Base-by-base conservation (phyloP, 1,139 yeast species). In the Geotrichum bryndzae region DNA sequence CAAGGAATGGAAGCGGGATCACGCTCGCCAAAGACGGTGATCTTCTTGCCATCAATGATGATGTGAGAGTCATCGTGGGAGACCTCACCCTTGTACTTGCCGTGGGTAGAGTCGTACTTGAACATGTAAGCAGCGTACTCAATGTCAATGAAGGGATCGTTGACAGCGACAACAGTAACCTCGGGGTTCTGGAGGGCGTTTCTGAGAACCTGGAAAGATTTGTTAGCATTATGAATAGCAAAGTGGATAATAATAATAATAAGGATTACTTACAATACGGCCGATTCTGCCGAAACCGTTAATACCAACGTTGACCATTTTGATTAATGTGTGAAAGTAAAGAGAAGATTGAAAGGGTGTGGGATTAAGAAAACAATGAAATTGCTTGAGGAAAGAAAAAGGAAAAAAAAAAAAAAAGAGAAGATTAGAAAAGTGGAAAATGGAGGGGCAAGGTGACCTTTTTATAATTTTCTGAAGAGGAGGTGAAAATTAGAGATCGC, bases 221-320 rank as follows among this genome's bases (percentile, higher is more conserved):
- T 11, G 56, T 33, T 41, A 57, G 51, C n/a, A 15, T 8, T 11
- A 10, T 1, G 41, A 33, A 33, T 38, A 51, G 18, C 23, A 22
- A 7, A 35, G 18, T 7, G 18, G 23, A 56, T 2, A 50, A 2
- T 2, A 33, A 2, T 2, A 33, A 2, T 2, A 15, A 50, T 23
- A 52, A 29, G 2, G 27, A 38, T 7, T 55, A 57, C 60, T n/a
- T 57, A 57, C 84, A 75, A 87, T 84, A 80, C 95, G 90, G 70
- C 95, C 95, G 72, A 87, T 87, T 79, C 95, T 86, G 72, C 95
- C 95, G 86, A 87, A 87, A 75, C 94, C 94, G 86, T 87, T 87
- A 78, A 87, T 88, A 82, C 94, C 94, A 77, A 87, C 80, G 68
- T 73, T 71, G 69, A 72, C 77, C 78, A 76, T 77, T 72, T 56